Evolutionary conservation across 2,329 filamentous ascomycete genomes (phyloP).

Genomic region (Furcasterigmium furcatum): DNA sequence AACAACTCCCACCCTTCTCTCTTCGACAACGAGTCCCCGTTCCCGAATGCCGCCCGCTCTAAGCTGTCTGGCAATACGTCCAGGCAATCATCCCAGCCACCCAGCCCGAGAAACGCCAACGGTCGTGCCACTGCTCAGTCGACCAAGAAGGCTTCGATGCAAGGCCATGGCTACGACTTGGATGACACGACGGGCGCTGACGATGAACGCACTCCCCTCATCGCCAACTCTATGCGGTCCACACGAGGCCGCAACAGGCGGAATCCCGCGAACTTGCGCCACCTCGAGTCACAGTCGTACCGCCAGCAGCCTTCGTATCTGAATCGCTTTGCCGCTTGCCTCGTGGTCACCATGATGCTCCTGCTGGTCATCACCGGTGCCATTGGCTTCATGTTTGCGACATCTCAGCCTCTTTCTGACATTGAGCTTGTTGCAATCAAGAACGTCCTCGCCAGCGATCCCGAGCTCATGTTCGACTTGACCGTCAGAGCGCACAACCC

Average conservation of each 20-base stretch:
- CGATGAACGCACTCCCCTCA: constrained; percentile 83
- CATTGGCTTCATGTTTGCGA: constrained; percentile 85
- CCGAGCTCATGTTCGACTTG: constrained; percentile 92
- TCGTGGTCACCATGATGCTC: constrained; percentile 79
- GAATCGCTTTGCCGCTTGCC: constrained; percentile 77
- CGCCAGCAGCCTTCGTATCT: constrained; percentile 60
- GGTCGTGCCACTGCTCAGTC: constrained; percentile 13
- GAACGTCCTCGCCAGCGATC: constrained; percentile 89
- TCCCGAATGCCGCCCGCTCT: constrained; percentile 61
- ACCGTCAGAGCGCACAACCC: constrained; percentile 87
- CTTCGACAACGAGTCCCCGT: constrained; percentile 76
- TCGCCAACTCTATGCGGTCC: constrained; percentile 58
- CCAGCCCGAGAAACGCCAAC: constrained; percentile 54
- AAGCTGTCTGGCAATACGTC: constrained; percentile 58
- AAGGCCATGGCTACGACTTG: constrained; percentile 68
- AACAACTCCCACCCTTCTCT: constrained; percentile 67
- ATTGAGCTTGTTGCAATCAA: constrained; percentile 78
- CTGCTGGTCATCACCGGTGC: constrained; percentile 80
- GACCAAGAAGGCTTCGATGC: constrained; percentile 46
- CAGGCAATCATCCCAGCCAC: constrained; percentile 63
- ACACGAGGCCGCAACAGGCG: constrained; percentile 54
- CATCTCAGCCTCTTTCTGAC: constrained; percentile 79
- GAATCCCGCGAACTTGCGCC: constrained; percentile 54
- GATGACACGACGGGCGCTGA: constrained; percentile 78
- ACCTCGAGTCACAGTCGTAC: constrained; percentile 71